A percentile compares a stretch with the other conserved stretches of the same genome.
These are phyloP conservation scores for Tubosaeta sp. DNA, from an alignment of 768 basidiomycete species.

Conservation along the genomic window DNA sequence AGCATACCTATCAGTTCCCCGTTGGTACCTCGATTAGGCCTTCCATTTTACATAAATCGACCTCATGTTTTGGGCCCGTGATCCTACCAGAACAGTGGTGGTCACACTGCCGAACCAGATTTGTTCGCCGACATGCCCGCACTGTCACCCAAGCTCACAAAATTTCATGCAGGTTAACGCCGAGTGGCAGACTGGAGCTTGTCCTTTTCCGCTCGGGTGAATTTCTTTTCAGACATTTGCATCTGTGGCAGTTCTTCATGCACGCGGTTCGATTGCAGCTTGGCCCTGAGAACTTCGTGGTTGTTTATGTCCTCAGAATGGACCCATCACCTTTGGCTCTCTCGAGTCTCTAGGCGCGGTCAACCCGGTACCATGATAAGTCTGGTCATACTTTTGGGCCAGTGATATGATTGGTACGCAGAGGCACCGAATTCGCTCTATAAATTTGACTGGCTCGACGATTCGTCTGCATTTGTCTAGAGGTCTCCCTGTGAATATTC, in stretches of 20 bases:
- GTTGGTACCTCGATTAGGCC: constrained; percentile 26
- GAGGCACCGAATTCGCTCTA: background rate
- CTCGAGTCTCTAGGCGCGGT: background rate
- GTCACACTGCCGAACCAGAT: constrained; percentile 34
- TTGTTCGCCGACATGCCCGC: background rate
- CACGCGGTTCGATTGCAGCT: constrained; percentile 42
- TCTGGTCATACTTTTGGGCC: background rate
- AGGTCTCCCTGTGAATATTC: constrained; percentile 27
- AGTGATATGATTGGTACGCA: background rate
- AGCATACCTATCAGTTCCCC: constrained; percentile 50
- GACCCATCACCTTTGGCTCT: background rate
- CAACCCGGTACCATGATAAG: background rate
- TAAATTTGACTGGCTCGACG: background rate
- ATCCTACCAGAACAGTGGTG: constrained; percentile 29
- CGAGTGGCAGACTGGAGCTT: constrained; percentile 27
- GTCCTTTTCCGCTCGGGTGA: background rate
- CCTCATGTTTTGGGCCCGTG: constrained; percentile 1
- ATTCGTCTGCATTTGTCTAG: background rate
- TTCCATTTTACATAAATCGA: constrained; percentile 37
- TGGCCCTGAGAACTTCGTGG: constrained; percentile 45
- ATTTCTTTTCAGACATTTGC: constrained; percentile 35
- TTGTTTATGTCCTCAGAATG: constrained; percentile 30
- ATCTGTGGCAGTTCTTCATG: constrained; percentile 53
- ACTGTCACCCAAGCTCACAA: background rate
- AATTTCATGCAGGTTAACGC: constrained; percentile 39